Evolutionary conservation across 306 rosid species (phyloP).

Genomic region (Cucumis melo): DNA sequence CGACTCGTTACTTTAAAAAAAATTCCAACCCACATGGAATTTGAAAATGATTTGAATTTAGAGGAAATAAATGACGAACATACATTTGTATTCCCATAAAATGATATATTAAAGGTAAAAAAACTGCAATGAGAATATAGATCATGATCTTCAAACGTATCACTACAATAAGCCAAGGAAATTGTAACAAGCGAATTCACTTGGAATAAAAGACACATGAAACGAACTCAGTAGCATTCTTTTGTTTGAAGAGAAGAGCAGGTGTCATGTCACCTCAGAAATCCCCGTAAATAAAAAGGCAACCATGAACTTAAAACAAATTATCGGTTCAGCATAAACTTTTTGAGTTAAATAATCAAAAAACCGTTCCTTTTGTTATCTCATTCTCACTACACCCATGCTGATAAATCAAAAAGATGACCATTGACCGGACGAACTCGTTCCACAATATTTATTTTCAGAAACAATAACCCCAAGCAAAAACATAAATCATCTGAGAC

Average conservation of each 20-base stretch:
- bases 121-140: background rate
- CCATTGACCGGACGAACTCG: background rate
- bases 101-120: background rate
- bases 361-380: background rate
- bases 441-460: background rate
- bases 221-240: background rate
- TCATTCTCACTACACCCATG: background rate
- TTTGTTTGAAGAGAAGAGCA: background rate
- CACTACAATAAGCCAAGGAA: background rate
- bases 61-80: background rate
- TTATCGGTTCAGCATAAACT: background rate
- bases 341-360: background rate
- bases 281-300: background rate
- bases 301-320: background rate
- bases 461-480: background rate
- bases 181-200: background rate
- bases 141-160: background rate
- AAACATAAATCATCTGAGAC: background rate
- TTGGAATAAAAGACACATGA: background rate
- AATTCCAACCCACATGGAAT: background rate
- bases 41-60: background rate
- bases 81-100: background rate
- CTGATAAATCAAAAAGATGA: background rate
- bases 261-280: background rate
- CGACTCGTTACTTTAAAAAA: background rate